Evolutionary conservation across 257 asterid species (phyloP), one percentile per base, ranked within the genome.

Genomic region (Galeopsis tetrahit): DNA sequence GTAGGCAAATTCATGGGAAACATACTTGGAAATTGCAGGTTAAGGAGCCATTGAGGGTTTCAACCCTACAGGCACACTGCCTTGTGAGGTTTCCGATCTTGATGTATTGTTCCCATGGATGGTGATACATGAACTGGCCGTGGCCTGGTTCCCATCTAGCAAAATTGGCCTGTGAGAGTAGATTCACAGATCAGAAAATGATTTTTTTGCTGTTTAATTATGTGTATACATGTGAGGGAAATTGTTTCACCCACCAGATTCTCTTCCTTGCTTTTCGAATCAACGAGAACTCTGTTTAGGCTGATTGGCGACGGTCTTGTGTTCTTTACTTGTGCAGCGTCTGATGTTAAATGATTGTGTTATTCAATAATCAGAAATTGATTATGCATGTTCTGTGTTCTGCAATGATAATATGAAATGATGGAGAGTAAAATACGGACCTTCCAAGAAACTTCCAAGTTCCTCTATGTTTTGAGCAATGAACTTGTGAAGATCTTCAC

Each of bases 111-210:
- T 82, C 81, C 98, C 97, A 92, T 46, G 98, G 98, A 81, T 92
- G 98, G 2, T 82, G 70, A 69, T 72, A 88, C 89, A 59, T 81
- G 92, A 90, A 92, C 52, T 64, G 70, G 0, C 98, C 96, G 48
- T 92, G 98, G 5, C 93, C 86, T 36, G 97, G 97, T 70, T 92
- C 98, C 95, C 98, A 92, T 77, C 83, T 80, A 11, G 97, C 97
- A 36, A 87, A 83, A 82, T 88, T 90, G 2, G 91, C 96, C 98
- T 92, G 82, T 46, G 68, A 69, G 8, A 38, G 7, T 31, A 21
- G 64, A 13, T 21, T 56, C 32, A 34, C 11, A 63, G 57, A 38
- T 80, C 51, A 71, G 69, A 11, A 17, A 58, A 31, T 49, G 46
- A 39, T 8, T 10, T 1, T 28, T 66, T 39, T 52, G 46, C 28